Evolutionary conservation across 73 alveolate species (phyloP).

Genomic region (Blepharisma japonicum): DNA sequence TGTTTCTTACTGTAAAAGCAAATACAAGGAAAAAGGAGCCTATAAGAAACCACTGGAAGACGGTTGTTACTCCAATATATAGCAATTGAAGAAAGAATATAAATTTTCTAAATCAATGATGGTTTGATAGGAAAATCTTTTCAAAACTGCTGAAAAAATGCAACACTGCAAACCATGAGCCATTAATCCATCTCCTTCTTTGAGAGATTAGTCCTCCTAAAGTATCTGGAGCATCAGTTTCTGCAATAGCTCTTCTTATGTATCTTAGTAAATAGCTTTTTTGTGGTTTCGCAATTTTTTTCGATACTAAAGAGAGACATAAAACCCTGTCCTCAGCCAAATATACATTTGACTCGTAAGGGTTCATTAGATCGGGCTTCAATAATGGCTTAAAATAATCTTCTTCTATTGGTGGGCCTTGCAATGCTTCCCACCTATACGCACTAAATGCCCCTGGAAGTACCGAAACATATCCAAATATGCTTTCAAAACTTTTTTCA

Average conservation of each 20-base stretch:
- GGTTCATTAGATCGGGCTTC: neutral
- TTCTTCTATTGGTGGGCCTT: neutral
- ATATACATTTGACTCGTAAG: conserved; percentile 47
- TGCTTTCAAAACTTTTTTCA: conserved; percentile 21
- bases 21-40: neutral
- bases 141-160: neutral
- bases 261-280: neutral
- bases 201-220: conserved; percentile 15
- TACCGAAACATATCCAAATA: conserved; percentile 34
- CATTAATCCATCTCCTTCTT: conserved; percentile 29
- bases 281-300: neutral
- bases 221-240: conserved; percentile 35
- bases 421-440: conserved; percentile 34
- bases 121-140: neutral
- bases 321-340: conserved; percentile 71
- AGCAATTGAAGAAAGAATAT: neutral
- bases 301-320: conserved; percentile 45
- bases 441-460: conserved; percentile 53
- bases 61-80: neutral
- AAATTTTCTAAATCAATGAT: neutral
- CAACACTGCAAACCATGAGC: conserved; percentile 30
- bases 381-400: conserved; percentile 23
- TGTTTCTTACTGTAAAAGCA: neutral
- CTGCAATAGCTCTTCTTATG: conserved; percentile 46
- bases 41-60: conserved; percentile 1